Base-by-base conservation (phyloP, 2,329 filamentous ascomycete genomes). In the Diaporthe longicolla region DNA sequence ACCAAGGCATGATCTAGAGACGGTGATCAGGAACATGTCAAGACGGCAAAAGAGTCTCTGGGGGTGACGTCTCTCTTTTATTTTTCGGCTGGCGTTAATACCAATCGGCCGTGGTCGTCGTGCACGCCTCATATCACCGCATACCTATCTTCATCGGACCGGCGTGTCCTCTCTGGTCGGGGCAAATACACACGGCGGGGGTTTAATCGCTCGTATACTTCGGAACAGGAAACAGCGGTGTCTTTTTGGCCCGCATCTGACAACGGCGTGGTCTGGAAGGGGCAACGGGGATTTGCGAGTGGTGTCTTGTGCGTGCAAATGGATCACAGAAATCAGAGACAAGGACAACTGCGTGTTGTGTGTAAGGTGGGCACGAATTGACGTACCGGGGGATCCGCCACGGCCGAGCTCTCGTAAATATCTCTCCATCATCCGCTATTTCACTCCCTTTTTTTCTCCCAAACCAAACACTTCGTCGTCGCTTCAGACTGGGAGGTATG, bases 151-250 rank as follows among this genome's bases (percentile, higher is more conserved):
- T 76, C 76, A 76, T 76, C 68, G 73, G 76, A 75, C 76, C 76
- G 76, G 76, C 76, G 76, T 75, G 76, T 77, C 76, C 74, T 76
- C 71, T 76, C 75, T 76, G 76, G 73, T 77, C 76, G 74, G 76
- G 69, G 76, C 72, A 74, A 74, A 63, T 63, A 63, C 54, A 76
- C 69, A 76, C 73, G 75, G 72, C 72, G 74, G 72, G 72, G 73
- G 71, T 63, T 74, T 73, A 77, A 73, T 77, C 72, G 70, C 70
- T 71, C 68, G 69, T 73, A 72, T 71, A 70, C 73, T 71, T 74
- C 70, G 75, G 68, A 76, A 73, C 75, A 75, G 76, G 71, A 75
- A 74, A 74, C 70, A 76, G 73, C 75, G 75, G 73, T 71, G 73
- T 77, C 70, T 72, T 70, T 70, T 73, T 74, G 68, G 65, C 75